Base-by-base conservation (phyloP, 139 green algal genomes). In the Mesotaenium endlicherianum region DNA sequence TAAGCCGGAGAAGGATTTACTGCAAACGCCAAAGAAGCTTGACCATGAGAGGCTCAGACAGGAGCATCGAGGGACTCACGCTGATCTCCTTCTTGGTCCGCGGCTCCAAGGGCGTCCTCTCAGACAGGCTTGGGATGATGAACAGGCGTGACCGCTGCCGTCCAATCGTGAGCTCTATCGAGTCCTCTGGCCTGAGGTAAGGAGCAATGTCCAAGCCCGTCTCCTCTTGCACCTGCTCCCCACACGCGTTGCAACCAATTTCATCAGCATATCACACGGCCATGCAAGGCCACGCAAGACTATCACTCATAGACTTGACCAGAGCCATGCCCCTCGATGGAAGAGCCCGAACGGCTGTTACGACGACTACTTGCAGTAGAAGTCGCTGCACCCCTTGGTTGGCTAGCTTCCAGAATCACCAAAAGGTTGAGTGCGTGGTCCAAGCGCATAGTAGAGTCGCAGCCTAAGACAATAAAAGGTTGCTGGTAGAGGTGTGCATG, bases 81-180 rank as follows among this genome's bases (percentile, higher is more conserved):
- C 81, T 80, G 75, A 90, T 90, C 84, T 90, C 86, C 39, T 90
- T 90, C 17, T 86, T 71, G 5, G 86, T 89, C 53, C 55, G 75
- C 30, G 86, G 70, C 16, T 30, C 5, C 14, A 90, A 83, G n/a
- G 69, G 3, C 43, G 83, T 84, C 11, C 84, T 47, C 64, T 90
- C 77, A 30, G 59, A 53, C 34, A 90, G 17, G 11, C 85, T 78
- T 1, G 43, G 16, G 20, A 91, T 80, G 1, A 91, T 88, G 74
- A 81, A 91, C 47, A 91, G 17, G 16, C 78, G 50, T 2, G 20
- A 83, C 5, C 82, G 40, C 71, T 91, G 86, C 72, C 41, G 3
- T 1, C 17, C 64, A 6, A 90, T 43, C 30, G 41, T 60, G 4
- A 90, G 34, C 41, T 88, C 78, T 3, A 91, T 1, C 0, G 38